Percentiles rank a stretch among this genome's conserved stretches.
These are phyloP conservation scores for Eucalyptus guilfoylei DNA, from an alignment of 345 rosid species.

Conservation along the genomic window DNA sequence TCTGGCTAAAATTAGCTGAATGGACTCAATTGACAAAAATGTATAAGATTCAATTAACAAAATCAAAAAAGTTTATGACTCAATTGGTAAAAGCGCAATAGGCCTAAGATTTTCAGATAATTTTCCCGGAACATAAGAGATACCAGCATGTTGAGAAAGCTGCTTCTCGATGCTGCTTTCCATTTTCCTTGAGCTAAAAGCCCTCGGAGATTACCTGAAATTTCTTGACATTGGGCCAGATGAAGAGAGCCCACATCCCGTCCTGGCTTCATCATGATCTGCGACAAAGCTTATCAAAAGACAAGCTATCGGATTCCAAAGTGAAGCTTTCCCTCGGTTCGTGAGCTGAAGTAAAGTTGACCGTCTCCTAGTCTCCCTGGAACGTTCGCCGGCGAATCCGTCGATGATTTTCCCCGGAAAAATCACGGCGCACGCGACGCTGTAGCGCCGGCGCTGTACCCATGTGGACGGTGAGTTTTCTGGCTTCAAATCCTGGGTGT, in stretches of 20 bases:
- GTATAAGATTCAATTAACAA: too few species aligned
- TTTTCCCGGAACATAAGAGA: too few species aligned
- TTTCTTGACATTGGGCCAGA: neutral
- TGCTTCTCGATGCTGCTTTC: neutral
- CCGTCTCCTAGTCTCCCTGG: neutral
- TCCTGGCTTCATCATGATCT: neutral
- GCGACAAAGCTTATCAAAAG: neutral
- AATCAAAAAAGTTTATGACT: too few species aligned
- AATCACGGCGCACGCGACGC: neutral
- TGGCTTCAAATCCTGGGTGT: neutral
- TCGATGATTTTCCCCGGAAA: neutral
- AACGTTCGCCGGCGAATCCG: neutral
- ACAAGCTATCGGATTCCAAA: neutral
- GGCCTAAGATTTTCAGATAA: rapidly evolving
- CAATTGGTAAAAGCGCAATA: too few species aligned
- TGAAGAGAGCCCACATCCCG: neutral
- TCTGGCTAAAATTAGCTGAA: rapidly evolving
- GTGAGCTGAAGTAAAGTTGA: neutral
- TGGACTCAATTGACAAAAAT: too few species aligned
- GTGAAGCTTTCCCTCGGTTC: neutral
- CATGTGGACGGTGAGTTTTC: neutral
- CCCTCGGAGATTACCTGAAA: neutral
- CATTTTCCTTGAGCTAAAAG: neutral
- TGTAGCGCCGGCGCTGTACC: neutral
- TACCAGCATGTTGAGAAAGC: neutral